Evolutionary conservation across 257 asterid species (phyloP), one percentile per base, ranked within the genome.

Genomic region (Datura wrightii): DNA sequence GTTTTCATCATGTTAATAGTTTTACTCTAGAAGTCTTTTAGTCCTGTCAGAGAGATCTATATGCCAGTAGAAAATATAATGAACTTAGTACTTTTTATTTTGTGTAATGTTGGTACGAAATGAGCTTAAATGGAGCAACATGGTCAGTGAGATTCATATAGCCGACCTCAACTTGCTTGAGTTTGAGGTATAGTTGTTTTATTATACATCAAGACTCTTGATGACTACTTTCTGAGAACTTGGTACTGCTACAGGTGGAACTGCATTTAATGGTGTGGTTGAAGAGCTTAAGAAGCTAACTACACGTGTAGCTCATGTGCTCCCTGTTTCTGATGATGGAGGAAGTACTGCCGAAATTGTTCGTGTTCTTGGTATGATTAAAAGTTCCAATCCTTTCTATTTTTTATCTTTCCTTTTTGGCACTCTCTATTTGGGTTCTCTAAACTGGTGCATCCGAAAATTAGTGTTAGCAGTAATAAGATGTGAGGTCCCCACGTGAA

Each of bases 311-410:
- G 93, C 98, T 72, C 99, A 96, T 83, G 95, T 96, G 79, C 99
- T 94, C 46, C 99, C 99, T 11, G 99, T 96, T 85, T 96, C 99
- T 86, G 99, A 96, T 90, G 97, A 96, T 86, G 99, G 99, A 85
- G 99, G 99, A 86, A 96, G 99, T 93, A 96, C 99, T 31, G 98
- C 99, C 10, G 99, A 96, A 92, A 94, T 96, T 88, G 99, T 96
- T 82, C 98, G 98, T 65, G 98, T 96, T 89, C 99, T 96, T 86
- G 99, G 99, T 96, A 83, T 84, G 90, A 85, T 76, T 85, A 31
- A 31, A 52, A 31, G 46, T 78, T 52, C 48, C 46, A 78, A 13
- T 52, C 62, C 46, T 52, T 52, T 78, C 8, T 78, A 8, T 78
- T 78, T 48, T 31, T 36, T 50, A 24, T 76, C 81, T 52, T 50